Evolutionary conservation across 176 grass and related monocot genomes (phyloP), one percentile per base, ranked within the genome.

Genomic region (Elaeis guineensis): DNA sequence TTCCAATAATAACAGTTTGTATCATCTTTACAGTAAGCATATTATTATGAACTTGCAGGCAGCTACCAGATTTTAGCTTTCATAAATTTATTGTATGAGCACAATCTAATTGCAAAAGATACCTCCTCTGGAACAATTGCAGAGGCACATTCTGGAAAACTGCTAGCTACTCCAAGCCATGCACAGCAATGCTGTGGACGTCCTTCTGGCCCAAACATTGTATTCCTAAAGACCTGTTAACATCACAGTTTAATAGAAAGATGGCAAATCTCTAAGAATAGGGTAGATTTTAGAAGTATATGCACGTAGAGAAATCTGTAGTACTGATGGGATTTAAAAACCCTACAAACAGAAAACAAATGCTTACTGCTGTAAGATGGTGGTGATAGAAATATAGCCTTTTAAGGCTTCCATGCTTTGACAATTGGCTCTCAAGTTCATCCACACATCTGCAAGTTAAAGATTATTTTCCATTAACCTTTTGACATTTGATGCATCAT

Each of bases 141-240:
- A 77, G 92, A 96, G 74, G 92, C 83, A 82, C 92, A 96, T 90
- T 90, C 87, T 58, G 92, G 92, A 75, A 96, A 96, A 72, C 83
- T 88, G 76, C 92, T 90, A 73, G 92, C 92, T 62, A 89, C 87
- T 85, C 87, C 92, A 59, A 96, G 92, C 92, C 92, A 96, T 59
- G 92, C 83, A 65, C 92, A 96, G 64, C 92, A 96, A 71, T 96
- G 92, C 23, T 96, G 92, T 55, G 86, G 86, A 54, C 87, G 81
- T 48, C 92, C 92, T 85, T 96, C 92, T 9, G 92, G 92, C 59
- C 92, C 92, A 85, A 96, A 96, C 92, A 96, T 96, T 77, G 92
- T 96, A 67, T 96, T 96, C 70, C 92, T 79, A 78, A 96, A 96
- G 7, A 90, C 92, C 92, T 96, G 70, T 61, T 57, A 67, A 23